These are phyloP conservation scores for Lactifluus echinatus DNA, from an alignment of 768 basidiomycete species.

Conservation along the genomic window DNA sequence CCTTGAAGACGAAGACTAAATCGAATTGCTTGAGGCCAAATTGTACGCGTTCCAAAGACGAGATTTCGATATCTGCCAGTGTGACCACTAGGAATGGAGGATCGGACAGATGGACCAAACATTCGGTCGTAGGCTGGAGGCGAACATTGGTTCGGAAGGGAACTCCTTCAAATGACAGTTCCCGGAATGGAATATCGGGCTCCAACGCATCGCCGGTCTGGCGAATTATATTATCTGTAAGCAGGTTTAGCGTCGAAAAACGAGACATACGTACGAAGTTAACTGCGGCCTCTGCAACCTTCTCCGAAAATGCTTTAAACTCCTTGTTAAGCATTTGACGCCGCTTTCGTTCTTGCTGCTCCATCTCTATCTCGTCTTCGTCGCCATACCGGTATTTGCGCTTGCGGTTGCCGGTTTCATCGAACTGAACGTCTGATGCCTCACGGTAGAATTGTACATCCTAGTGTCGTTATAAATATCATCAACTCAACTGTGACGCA, in stretches of 20 bases:
- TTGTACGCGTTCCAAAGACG: constrained; percentile 93
- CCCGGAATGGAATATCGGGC: constrained; percentile 93
- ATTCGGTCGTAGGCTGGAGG: constrained; percentile 93
- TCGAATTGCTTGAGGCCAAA: constrained; percentile 96
- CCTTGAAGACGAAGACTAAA: constrained; percentile 93
- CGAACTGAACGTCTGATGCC: constrained; percentile 94
- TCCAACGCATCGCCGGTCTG: constrained; percentile 81
- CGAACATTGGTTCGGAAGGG: constrained; percentile 93
- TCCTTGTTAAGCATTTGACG: constrained; percentile 87
- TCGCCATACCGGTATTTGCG: constrained; percentile 95
- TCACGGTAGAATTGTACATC: constrained; percentile 98
- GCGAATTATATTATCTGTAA: constrained; percentile 13
- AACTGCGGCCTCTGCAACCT: constrained; percentile 77
- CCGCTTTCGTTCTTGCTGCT: constrained; percentile 91
- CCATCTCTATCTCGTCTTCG: constrained; percentile 98
- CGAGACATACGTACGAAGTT: constrained; percentile 46
- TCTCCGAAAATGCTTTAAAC: constrained; percentile 89
- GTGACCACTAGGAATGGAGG: constrained; percentile 95
- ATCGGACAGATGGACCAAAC: constrained; percentile 90
- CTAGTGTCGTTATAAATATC: constrained; percentile 31
- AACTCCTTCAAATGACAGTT: constrained; percentile 94
- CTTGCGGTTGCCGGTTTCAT: constrained; percentile 98
- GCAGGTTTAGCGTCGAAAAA: not conserved
- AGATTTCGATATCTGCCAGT: constrained; percentile 89
- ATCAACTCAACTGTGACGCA: constrained; percentile 1